Evolutionary conservation across 345 rosid species (phyloP).

Genomic region (Eucalyptus curtisii): DNA sequence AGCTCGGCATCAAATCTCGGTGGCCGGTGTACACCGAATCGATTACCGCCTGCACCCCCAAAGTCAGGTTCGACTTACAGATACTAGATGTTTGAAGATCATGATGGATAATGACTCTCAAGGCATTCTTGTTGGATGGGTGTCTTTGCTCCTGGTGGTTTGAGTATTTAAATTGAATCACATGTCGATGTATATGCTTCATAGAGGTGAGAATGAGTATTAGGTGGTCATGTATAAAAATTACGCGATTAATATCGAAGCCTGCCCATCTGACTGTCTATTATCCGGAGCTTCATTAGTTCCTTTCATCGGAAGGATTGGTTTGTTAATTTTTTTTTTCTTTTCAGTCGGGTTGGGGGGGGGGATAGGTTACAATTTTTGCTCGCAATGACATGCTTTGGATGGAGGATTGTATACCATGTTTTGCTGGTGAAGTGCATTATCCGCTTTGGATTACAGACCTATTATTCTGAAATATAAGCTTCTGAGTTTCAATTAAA

Average conservation of each 20-base stretch:
- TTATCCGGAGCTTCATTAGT: not conserved
- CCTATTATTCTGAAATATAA: not conserved
- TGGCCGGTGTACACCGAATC: slow-evolving; percentile 70
- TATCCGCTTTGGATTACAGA: not conserved
- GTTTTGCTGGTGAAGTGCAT: not conserved
- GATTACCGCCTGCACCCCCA: slow-evolving; percentile 91
- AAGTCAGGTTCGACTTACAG: slow-evolving; percentile 41
- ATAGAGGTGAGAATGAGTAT: not conserved
- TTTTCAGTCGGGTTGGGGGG: not conserved
- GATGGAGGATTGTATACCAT: not conserved
- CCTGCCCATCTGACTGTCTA: not conserved
- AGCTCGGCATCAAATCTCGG: slow-evolving; percentile 24
- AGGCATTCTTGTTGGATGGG: not conserved
- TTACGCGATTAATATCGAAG: not conserved
- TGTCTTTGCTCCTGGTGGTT: not conserved
- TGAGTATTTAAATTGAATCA: not conserved
- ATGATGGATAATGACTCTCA: not conserved
- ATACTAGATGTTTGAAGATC: slow-evolving; percentile 2
- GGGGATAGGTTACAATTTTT: not conserved
- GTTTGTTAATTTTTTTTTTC: not conserved
- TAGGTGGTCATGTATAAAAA: not conserved
- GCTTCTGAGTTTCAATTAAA: not conserved
- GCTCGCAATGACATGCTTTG: not conserved
- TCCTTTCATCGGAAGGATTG: not conserved
- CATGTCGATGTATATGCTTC: not conserved